Base-by-base conservation (phyloP, 2,329 filamentous ascomycete genomes). In the Ceratocystiopsis brevicomis region DNA sequence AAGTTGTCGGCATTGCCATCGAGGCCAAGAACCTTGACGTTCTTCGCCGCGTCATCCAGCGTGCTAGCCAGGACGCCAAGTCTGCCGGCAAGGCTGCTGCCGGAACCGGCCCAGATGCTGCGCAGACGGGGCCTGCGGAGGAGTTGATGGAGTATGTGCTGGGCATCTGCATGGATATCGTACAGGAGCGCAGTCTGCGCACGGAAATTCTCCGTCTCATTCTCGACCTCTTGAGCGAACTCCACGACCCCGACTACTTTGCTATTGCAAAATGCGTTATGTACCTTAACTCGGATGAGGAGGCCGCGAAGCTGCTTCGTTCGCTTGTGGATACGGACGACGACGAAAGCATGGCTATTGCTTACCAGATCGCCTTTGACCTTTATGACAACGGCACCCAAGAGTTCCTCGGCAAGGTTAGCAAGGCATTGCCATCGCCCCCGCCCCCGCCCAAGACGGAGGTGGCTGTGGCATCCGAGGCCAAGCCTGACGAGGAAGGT, bases 371-470 rank as follows among this genome's bases (percentile, higher is more conserved):
- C 45, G 90, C 88, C 1, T 98, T 98, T 55, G 90, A 98, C 55
- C 70, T 98, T 6, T 96, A 95, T 61, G 90, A 98, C 63, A 98
- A 98, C 56, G 90, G 90, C 52, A 96, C 90, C 0, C 90, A 98
- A 54, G 90, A 96, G 57, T 98, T 98, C 54, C 63, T 98, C 19
- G 78, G 78, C 51, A 95, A 90, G 62, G 83, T 98, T 38, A 78
- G 88, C 55, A 76, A 82, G 46, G 77, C 83, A 39, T 66, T 96
- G 32, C 83, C 86, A 0, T 67, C 71, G 16, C 64, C 70, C 44
- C 54, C 55, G 51, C 48, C 60, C 13, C 61, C 44, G 49, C 60
- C 14, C 60, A 64, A 46, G 49, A 57, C 41, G 57, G 67, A 43
- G 64, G 70, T 36, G 64, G 69, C 25, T 4, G 63, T 69, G 48